phyloP scores from a whole-genome alignment of 2,329 filamentous ascomycete species.

The Stemphylium beticola region DNA sequence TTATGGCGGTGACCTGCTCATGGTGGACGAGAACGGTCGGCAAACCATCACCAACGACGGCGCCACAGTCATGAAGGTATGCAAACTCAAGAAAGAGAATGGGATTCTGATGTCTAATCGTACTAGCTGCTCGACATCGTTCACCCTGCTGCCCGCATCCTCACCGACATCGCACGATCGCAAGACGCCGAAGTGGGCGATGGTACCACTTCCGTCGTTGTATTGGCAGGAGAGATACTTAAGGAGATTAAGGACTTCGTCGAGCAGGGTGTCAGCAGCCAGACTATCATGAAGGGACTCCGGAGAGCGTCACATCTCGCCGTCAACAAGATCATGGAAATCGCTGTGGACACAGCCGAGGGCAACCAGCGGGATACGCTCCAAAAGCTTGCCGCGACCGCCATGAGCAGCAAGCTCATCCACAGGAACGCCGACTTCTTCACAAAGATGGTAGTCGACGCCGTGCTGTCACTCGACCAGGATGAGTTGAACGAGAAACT shows the following conservation, averaged over 20 bases:
- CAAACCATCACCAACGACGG: slow-evolving; percentile 99
- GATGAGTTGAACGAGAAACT: slow-evolving; percentile 97
- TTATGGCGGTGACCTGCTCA: slow-evolving; percentile 93
- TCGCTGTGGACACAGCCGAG: slow-evolving; percentile 84
- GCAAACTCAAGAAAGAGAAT: neutral
- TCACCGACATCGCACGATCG: slow-evolving; percentile 97
- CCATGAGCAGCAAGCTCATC: slow-evolving; percentile 99
- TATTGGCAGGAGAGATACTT: slow-evolving; percentile 94
- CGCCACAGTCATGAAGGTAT: slow-evolving; percentile 97
- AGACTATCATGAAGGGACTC: slow-evolving; percentile 96
- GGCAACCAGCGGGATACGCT: slow-evolving; percentile 86
- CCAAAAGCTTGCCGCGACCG: slow-evolving; percentile 86
- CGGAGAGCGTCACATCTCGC: slow-evolving; percentile 87
- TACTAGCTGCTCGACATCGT: slow-evolving; percentile 94
- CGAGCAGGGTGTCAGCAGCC: slow-evolving; percentile 94
- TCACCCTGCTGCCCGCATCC: slow-evolving; percentile 93
- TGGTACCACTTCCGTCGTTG: slow-evolving; percentile 96
- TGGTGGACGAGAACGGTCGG: slow-evolving; percentile 93
- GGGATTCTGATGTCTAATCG: slow-evolving; percentile 7
- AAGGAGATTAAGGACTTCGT: slow-evolving; percentile 97
- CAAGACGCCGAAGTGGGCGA: slow-evolving; percentile 99
- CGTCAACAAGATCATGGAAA: slow-evolving; percentile 99
- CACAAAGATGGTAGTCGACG: slow-evolving; percentile 97
- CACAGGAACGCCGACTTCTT: slow-evolving; percentile 97
- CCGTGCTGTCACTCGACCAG: slow-evolving; percentile 93